phyloP scores from a whole-genome alignment of 352 stramenopile genomes.

The Pythium oligandrum region DNA sequence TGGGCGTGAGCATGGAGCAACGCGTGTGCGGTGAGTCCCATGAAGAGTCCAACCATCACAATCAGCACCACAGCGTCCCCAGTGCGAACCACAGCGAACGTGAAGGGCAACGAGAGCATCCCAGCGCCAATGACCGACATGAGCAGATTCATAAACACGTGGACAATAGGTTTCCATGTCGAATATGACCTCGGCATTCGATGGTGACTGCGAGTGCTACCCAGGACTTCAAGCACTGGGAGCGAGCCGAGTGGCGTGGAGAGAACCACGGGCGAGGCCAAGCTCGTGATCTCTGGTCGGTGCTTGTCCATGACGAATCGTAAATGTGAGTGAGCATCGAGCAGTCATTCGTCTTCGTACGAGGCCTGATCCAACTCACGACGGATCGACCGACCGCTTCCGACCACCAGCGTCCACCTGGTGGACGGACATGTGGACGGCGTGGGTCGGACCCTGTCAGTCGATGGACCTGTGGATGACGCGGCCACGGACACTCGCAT shows the following conservation, averaged over 20 bases:
- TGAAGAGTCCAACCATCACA: constrained; percentile 14
- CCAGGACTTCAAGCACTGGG: constrained; percentile 1
- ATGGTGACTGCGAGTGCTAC: too few relatives aligned
- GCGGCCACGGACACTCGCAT: too few relatives aligned
- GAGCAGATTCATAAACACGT: constrained; percentile 23
- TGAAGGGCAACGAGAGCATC: constrained; percentile 25
- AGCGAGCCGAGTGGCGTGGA: constrained; percentile 5
- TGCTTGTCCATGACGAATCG: too few relatives aligned
- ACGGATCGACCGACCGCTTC: too few relatives aligned
- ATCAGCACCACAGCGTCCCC: constrained; percentile 9
- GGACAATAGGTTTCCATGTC: not conserved
- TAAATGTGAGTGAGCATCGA: too few relatives aligned
- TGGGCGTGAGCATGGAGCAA: constrained; percentile 17
- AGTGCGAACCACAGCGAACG: constrained; percentile 11
- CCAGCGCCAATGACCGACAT: constrained; percentile 25
- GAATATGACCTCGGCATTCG: too few relatives aligned
- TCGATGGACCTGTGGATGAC: too few relatives aligned
- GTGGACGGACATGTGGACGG: too few relatives aligned
- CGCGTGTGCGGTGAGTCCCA: constrained; percentile 17
- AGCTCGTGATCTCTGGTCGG: not conserved
- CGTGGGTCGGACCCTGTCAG: too few relatives aligned
- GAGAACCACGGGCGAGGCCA: constrained; percentile 1
- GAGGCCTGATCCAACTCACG: too few relatives aligned
- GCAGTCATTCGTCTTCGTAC: too few relatives aligned
- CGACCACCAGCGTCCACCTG: too few relatives aligned